Evolutionary conservation across 1,284 basidiomycete species (phyloP).

Genomic region (Melampsora allii-populina): DNA sequence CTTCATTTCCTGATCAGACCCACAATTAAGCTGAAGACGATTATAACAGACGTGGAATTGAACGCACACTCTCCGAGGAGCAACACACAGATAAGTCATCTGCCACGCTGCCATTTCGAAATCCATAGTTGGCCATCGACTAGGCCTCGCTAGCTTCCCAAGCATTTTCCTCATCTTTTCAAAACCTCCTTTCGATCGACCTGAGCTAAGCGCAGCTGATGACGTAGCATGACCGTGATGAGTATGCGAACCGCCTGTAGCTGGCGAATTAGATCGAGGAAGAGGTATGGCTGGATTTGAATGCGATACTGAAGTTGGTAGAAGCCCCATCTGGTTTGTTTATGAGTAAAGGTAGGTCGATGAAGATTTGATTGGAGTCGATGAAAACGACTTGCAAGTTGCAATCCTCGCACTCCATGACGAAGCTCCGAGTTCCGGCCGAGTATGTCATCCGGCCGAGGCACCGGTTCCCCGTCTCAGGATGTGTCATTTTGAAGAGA

Average conservation of each 20-base stretch:
- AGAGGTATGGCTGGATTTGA: no score
- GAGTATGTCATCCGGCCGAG: no score
- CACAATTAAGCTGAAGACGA: no score
- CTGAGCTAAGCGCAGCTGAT: background rate
- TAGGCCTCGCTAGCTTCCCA: slow-evolving; percentile 19
- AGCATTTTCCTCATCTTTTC: slow-evolving; percentile 17
- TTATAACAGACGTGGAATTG: slow-evolving; percentile 11
- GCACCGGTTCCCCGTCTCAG: no score
- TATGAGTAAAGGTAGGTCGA: no score
- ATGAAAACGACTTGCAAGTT: no score
- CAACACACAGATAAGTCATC: slow-evolving; percentile 81
- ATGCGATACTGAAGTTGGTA: no score
- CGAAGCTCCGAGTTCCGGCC: no score
- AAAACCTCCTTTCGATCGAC: slow-evolving; percentile 1
- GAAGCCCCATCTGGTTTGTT: no score
- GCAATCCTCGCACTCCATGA: no score
- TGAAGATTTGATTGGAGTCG: no score
- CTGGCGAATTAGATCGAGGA: background rate
- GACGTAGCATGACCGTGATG: background rate
- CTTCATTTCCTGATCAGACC: background rate
- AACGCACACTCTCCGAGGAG: slow-evolving; percentile 82
- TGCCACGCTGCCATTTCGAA: slow-evolving; percentile 94
- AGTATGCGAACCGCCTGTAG: background rate
- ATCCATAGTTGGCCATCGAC: slow-evolving; percentile 58
- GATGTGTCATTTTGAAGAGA: no score